Conservation (phyloP, 768 basidiomycete genomes). For the Mycena chlorophos region DNA sequence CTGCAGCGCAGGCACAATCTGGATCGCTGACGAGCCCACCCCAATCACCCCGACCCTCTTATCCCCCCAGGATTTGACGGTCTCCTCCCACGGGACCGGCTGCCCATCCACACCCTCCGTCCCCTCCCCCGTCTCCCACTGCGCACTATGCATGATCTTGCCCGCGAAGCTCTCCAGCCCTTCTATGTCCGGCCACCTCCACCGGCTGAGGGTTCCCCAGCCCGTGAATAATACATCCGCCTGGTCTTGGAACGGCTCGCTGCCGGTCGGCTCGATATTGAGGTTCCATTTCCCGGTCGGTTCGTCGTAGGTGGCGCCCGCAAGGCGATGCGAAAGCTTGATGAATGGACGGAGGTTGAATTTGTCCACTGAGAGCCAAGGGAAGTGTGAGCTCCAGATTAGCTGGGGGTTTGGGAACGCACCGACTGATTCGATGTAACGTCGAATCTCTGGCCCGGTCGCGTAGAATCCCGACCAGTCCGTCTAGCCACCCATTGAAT, state of each 20-base stretch:
- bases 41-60: slow-evolving; percentile 61
- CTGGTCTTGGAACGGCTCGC: slow-evolving; percentile 51
- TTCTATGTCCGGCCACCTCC: slow-evolving; percentile 68
- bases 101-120: too few species aligned
- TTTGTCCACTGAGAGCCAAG: slow-evolving; percentile 42
- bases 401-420: not conserved
- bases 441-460: slow-evolving; percentile 54
- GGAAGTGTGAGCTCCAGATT: not conserved
- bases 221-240: slow-evolving; percentile 60
- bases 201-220: slow-evolving; percentile 53
- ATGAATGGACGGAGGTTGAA: slow-evolving; percentile 56
- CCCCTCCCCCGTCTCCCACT: slow-evolving; percentile 49
- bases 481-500: slow-evolving; percentile 37
- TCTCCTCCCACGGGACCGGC: slow-evolving; percentile 47
- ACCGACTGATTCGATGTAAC: slow-evolving; percentile 49
- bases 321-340: slow-evolving; percentile 55
- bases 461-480: slow-evolving; percentile 66
- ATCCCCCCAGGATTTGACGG: slow-evolving; percentile 48
- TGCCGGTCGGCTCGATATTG: slow-evolving; percentile 39
- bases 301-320: slow-evolving; percentile 52
- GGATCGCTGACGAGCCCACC: slow-evolving; percentile 64
- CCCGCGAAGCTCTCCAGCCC: slow-evolving; percentile 60
- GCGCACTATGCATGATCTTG: slow-evolving; percentile 60
- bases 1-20: slow-evolving; percentile 60
- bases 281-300: slow-evolving; percentile 56